Conservation (phyloP, 176 grass and related monocot species). For the Microstegium vimineum region DNA sequence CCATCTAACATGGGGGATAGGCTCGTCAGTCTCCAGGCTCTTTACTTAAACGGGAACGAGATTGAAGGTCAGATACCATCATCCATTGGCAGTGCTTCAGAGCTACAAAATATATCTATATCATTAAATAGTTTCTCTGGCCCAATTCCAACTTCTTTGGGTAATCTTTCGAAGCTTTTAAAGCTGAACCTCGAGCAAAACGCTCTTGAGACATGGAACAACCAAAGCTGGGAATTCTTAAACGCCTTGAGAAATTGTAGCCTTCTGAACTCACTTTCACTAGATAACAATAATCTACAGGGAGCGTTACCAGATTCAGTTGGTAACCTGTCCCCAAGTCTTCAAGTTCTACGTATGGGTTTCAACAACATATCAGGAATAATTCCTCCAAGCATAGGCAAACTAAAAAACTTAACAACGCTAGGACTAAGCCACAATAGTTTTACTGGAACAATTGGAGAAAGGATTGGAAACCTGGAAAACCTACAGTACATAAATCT, state of each 20-base stretch:
- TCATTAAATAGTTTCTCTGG: background rate
- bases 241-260: conserved; percentile 8
- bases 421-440: background rate
- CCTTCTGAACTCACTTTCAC: background rate
- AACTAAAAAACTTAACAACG: background rate
- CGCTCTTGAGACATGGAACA: conserved; percentile 10
- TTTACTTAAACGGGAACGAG: too few species aligned
- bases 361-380: background rate
- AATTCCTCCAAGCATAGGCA: conserved; percentile 10
- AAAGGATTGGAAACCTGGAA: background rate
- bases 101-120: too few species aligned
- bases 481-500: background rate
- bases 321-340: conserved; percentile 3
- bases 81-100: too few species aligned
- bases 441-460: background rate
- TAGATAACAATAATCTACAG: background rate
- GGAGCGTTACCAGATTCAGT: conserved; percentile 3
- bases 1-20: background rate
- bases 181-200: background rate
- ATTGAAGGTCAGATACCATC: too few species aligned
- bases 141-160: conserved; percentile 1
- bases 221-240: conserved; percentile 29
- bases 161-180: background rate
- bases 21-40: background rate
- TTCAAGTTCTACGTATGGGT: background rate